Conservation (phyloP, 257 asterid genomes). For the Solanum peruvianum region DNA sequence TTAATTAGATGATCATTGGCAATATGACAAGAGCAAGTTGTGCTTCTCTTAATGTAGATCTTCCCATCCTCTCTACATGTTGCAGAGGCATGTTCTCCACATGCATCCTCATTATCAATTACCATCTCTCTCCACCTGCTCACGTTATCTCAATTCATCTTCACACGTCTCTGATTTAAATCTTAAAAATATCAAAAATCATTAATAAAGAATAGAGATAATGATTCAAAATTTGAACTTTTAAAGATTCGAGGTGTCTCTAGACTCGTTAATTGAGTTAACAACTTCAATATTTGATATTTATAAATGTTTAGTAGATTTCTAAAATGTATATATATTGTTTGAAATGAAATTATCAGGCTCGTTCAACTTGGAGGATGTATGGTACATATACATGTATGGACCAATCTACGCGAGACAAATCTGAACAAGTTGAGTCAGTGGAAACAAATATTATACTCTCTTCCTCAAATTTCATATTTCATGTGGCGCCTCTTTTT, state of each 20-base stretch:
- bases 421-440: neutral
- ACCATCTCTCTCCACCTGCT: neutral
- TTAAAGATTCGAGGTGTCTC: neutral
- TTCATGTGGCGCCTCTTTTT: neutral
- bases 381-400: neutral
- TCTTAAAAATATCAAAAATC: neutral
- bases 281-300: no score
- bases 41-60: slow-evolving; percentile 27
- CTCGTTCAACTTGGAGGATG: neutral
- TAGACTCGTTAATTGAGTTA: neutral
- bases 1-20: slow-evolving; percentile 16
- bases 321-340: neutral
- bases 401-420: neutral
- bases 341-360: neutral
- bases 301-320: neutral
- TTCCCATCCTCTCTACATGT: slow-evolving; percentile 39
- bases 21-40: slow-evolving; percentile 21
- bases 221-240: rapidly evolving
- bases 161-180: neutral
- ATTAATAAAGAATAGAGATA: neutral
- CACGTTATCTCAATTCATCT: neutral
- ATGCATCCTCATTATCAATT: slow-evolving; percentile 25
- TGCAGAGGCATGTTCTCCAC: slow-evolving; percentile 52
- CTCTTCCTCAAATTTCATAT: neutral
- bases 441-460: neutral